Percentiles rank a stretch among this genome's conserved stretches.
Conservation (phyloP, 1,284 basidiomycete genomes). For the Golubevia pallescens region DNA sequence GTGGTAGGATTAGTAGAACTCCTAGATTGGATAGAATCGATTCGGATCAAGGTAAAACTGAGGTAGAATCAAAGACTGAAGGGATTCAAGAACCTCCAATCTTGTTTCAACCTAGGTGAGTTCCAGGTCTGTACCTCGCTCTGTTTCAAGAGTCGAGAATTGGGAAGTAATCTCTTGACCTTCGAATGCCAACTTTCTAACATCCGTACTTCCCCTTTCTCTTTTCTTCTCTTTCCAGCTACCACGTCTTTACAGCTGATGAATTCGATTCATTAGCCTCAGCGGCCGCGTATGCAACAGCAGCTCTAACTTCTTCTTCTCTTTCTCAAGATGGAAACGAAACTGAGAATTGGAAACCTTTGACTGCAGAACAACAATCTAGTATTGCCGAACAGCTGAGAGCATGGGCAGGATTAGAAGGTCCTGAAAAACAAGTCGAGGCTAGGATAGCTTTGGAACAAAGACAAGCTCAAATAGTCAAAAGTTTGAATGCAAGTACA, state of each 20-base stretch:
- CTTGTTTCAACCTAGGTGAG: constrained; percentile 35
- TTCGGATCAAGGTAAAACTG: background rate
- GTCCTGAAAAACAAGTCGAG: constrained; percentile 38
- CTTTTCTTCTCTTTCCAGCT: constrained; percentile 5
- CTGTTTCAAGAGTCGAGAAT: background rate
- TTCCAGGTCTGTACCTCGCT: background rate
- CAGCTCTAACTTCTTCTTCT: constrained; percentile 43
- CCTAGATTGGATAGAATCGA: background rate
- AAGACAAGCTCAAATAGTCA: constrained; percentile 30
- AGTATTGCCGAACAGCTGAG: constrained; percentile 34
- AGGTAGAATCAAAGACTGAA: background rate
- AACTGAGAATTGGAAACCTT: constrained; percentile 17
- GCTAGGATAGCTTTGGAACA: constrained; percentile 38
- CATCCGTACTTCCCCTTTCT: constrained; percentile 1
- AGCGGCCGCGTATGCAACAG: constrained; percentile 49
- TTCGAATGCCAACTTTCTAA: constrained; percentile 1
- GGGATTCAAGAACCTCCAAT: constrained; percentile 18
- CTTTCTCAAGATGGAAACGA: constrained; percentile 1
- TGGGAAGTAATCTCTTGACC: background rate
- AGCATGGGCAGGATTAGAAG: constrained; percentile 56
- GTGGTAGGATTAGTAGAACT: background rate
- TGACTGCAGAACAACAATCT: constrained; percentile 30
- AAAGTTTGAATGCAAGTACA: constrained; percentile 6
- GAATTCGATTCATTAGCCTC: constrained; percentile 46
- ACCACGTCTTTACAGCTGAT: constrained; percentile 31